A percentile compares a stretch with the other conserved stretches of the same genome.
phyloP scores from a whole-genome alignment of 176 grass and related monocot genomes.

The Bonia amplexicaulis region DNA sequence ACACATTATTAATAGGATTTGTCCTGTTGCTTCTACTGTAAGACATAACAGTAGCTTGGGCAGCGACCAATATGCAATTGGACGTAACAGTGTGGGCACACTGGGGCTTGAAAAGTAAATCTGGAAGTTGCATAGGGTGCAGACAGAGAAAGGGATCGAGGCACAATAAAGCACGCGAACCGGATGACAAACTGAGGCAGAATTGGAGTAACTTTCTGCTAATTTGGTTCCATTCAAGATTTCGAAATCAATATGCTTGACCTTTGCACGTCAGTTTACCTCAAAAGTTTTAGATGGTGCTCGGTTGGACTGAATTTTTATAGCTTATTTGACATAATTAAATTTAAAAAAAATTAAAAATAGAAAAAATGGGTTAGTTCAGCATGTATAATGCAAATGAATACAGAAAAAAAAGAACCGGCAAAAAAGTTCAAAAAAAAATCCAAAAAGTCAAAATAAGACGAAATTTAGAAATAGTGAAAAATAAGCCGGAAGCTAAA shows the following conservation, averaged over 20 bases:
- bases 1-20: background rate
- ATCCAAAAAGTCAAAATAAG: no score
- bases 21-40: constrained; percentile 6
- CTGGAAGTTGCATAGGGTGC: background rate
- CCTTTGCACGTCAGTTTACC: background rate
- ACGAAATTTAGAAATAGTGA: no score
- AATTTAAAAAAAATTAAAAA: no score
- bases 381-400: no score
- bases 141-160: background rate
- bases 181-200: background rate
- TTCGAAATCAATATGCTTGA: background rate
- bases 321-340: no score
- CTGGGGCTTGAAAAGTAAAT: constrained; percentile 3
- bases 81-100: background rate
- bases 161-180: background rate
- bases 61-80: background rate
- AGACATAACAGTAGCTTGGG: background rate
- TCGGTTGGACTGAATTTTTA: no score
- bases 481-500: no score
- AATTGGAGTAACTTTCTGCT: background rate
- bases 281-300: background rate
- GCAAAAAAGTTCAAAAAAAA: no score
- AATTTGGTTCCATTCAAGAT: background rate
- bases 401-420: no score
- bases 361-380: no score